A percentile compares a stretch with the other conserved stretches of the same genome.
Evolutionary conservation across 75 land plant genomes (phyloP).

Genomic region (Gnetum montanum): DNA sequence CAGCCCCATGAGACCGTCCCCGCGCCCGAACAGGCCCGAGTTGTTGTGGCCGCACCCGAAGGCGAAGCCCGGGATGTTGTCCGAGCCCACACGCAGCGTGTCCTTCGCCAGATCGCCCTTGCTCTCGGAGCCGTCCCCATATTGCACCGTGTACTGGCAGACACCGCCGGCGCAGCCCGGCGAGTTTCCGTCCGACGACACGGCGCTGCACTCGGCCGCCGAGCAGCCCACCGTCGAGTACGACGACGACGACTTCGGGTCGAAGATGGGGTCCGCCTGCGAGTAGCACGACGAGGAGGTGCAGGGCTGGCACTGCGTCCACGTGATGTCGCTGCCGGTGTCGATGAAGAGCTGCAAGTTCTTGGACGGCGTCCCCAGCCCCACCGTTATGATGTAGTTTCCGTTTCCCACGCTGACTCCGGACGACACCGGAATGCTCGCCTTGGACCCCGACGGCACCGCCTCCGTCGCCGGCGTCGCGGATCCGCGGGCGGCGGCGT

Average conservation of each 20-base stretch:
- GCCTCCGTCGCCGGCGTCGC: too few relatives aligned
- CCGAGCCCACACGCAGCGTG: slow-evolving; percentile 21
- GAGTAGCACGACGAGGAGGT: slow-evolving; percentile 19
- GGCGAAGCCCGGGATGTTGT: slow-evolving; percentile 21
- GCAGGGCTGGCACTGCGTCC: slow-evolving; percentile 79
- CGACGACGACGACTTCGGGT: slow-evolving; percentile 38
- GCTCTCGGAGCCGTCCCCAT: slow-evolving; percentile 57
- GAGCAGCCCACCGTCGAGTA: slow-evolving; percentile 33
- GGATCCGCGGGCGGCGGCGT: not conserved
- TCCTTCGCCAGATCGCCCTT: slow-evolving; percentile 46
- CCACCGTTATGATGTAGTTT: slow-evolving; percentile 28
- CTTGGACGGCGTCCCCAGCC: slow-evolving; percentile 27
- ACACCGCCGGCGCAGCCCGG: slow-evolving; percentile 4
- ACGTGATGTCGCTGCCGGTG: slow-evolving; percentile 70
- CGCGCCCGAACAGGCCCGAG: slow-evolving; percentile 37
- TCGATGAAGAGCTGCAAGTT: slow-evolving; percentile 29
- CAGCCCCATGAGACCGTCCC: slow-evolving; percentile 70
- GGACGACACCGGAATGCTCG: slow-evolving; percentile 2
- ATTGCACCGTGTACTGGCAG: slow-evolving; percentile 28
- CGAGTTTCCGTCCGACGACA: not conserved
- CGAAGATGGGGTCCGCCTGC: slow-evolving; percentile 48
- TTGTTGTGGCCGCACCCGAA: slow-evolving; percentile 78
- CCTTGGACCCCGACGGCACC: too few relatives aligned
- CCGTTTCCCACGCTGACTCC: slow-evolving; percentile 21
- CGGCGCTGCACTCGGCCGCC: slow-evolving; percentile 7